phyloP scores from a whole-genome alignment of 2,329 filamentous ascomycete genomes.

The Teratosphaeria destructans region DNA sequence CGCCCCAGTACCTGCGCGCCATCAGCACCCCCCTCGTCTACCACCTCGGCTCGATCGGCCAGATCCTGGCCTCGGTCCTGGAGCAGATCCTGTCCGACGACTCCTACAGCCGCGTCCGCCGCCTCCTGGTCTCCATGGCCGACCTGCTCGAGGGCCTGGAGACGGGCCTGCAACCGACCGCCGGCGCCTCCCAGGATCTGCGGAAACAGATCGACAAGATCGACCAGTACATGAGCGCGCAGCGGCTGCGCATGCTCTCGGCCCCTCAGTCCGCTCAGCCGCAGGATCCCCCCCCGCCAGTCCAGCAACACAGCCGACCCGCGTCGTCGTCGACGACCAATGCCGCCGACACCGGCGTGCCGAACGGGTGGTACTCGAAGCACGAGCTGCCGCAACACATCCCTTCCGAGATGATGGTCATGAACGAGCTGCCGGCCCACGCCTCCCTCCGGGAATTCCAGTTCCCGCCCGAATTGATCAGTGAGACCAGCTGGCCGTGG shows the following conservation, averaged over 20 bases:
- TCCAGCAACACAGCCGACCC: neutral
- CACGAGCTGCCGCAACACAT: neutral
- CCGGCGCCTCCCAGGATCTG: slow-evolving; percentile 31
- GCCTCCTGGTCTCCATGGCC: slow-evolving; percentile 35
- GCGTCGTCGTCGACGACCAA: neutral
- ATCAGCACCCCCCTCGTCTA: slow-evolving; percentile 41
- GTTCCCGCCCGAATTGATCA: slow-evolving; percentile 7
- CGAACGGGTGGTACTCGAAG: neutral
- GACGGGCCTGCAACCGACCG: slow-evolving; percentile 29
- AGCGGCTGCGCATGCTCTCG: slow-evolving; percentile 13
- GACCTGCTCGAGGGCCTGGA: slow-evolving; percentile 37
- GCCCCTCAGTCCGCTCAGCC: neutral
- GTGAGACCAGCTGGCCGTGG: slow-evolving; percentile 6
- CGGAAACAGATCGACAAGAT: slow-evolving; percentile 34
- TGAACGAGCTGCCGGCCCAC: neutral
- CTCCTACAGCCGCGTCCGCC: slow-evolving; percentile 33
- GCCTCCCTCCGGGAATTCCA: slow-evolving; percentile 8
- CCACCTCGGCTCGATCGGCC: slow-evolving; percentile 40
- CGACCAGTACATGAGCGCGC: slow-evolving; percentile 32
- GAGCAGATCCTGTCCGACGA: slow-evolving; percentile 34
- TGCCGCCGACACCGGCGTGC: neutral
- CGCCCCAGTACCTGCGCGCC: slow-evolving; percentile 35
- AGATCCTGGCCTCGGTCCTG: slow-evolving; percentile 39
- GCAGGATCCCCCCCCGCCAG: neutral
- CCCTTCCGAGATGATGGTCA: neutral